Evolutionary conservation across 352 stramenopile genomes (phyloP), one percentile per base, ranked within the genome.

Genomic region (Halophytophthora batemanensis): DNA sequence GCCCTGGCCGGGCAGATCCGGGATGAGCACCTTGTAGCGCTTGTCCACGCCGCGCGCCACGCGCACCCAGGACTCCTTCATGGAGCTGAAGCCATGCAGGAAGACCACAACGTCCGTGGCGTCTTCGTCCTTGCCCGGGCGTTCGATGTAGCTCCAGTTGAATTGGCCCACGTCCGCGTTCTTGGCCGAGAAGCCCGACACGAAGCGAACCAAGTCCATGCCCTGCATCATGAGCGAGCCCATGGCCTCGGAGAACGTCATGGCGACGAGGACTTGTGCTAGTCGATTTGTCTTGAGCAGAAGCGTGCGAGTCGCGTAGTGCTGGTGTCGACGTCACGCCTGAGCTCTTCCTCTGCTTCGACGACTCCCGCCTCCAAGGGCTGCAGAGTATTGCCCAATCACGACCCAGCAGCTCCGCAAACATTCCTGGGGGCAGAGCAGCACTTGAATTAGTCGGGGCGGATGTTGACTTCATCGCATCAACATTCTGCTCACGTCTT

Each of bases 61-160:
- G 12, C 69, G 68, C 41, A 80, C 52, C 77, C 75, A 86, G 28
- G 74, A 86, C 52, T 87, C 75, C 40, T 91, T 91, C 29, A 74
- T 53, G 21, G 74, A 84, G 45, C 71, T 82, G 56, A 91, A 91
- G 50, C 81, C 81, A 33, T 88, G 77, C 37, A 91, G 59, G 34
- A 87, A 83, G 10, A 89, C 66, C 1, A 91, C 72, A 0, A 75
- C 51, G 49, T 84, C 75, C 13, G 68, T 70, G 28, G 64, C 52
- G 15, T 71, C 57, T 8, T 74, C 50, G 38, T 64, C 59, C 31
- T 74, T 68, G 22, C 57, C 73, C 12, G 65, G 53, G 12, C 75
- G 66, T 53, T 90, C 74, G 29, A 90, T 78, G 71, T 83, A 90
- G 38, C 72, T 82, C 80, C 80, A 90, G 38, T 74, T 75, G 54